Conservation (phyloP, 176 grass and related monocot species). For the Oryza glaberrima region DNA sequence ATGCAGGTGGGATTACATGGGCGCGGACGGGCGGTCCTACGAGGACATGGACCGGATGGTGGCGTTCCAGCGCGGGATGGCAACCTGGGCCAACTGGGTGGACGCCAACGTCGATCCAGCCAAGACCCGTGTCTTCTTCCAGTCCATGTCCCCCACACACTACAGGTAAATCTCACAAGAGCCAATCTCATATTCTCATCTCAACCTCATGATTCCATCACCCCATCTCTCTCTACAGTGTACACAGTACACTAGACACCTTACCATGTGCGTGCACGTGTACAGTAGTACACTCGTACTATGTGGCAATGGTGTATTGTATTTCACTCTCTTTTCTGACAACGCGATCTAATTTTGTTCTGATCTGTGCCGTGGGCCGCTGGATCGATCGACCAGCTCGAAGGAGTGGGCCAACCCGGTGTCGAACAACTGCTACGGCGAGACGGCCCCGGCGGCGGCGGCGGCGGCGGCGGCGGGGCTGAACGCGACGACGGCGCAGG, state of each 20-base stretch:
- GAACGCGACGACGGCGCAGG: constrained; percentile 45
- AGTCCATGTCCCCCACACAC: constrained; percentile 90
- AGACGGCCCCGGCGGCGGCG: constrained; percentile 46
- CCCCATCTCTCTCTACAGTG: neutral
- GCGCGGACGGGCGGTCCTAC: constrained; percentile 58
- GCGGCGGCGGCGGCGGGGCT: constrained; percentile 15
- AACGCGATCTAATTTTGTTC: neutral
- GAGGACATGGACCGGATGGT: constrained; percentile 81
- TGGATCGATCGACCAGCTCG: neutral
- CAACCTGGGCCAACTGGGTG: constrained; percentile 89
- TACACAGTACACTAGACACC: neutral
- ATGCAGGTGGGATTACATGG: constrained; percentile 94
- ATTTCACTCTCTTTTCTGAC: no score
- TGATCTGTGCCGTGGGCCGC: neutral
- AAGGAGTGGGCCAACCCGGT: constrained; percentile 63
- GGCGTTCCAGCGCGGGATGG: constrained; percentile 81
- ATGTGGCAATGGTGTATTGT: neutral
- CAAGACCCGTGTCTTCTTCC: constrained; percentile 90
- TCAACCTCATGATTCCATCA: constrained; percentile 3
- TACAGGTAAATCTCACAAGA: constrained; percentile 66
- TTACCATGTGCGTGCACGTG: constrained; percentile 8
- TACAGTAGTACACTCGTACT: no score
- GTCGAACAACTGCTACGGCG: constrained; percentile 79
- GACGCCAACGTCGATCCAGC: constrained; percentile 62
- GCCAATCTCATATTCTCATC: neutral